Evolutionary conservation across 2,329 filamentous ascomycete species (phyloP), one percentile per base, ranked within the genome.

Genomic region (Talaromyces sp.): DNA sequence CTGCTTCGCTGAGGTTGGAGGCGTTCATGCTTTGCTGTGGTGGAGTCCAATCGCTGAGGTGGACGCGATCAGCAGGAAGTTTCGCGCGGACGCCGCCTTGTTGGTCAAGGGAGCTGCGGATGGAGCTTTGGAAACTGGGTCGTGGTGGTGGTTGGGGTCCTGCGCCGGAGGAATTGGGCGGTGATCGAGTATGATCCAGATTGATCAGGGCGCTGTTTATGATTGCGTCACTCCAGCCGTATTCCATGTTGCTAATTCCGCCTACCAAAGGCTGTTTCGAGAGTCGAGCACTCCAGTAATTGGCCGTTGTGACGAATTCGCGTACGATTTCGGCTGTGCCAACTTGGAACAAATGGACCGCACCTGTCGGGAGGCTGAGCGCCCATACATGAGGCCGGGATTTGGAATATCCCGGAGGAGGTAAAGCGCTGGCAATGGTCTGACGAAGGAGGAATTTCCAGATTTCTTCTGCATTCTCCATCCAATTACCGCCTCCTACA

Each of bases 401-500:
- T 67, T 95, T 91, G 35, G 91, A 97, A 74, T 97, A 97, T 10
- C 94, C 94, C 0, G 94, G 93, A 0, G 91, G 83, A 8, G 94
- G 94, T 13, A 99, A 82, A 0, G 89, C 86, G 57, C 91, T 96
- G 10, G 94, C 94, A 63, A 97, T 89, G 0, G 92, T 95, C 71
- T 97, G 92, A 19, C 92, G 85, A 7, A 99, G 84, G 43, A 89
- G 86, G 72, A 97, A 97, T 19, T 87, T 88, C 66, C 90, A 92
- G 9, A 97, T 80, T 63, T 87, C 90, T 63, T 96, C 91, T 5
- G 94, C 94, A 69, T 96, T 97, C 65, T 97, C 92, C 72, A 93
- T 93, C 94, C 94, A 99, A 72, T 99, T 97, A 22, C 94, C 94
- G 61, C 94, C 94, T 63, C 94, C 94, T 2, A 97, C 94, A 6